These are phyloP conservation scores for Wickerhamomyces subpelliculosus DNA, from an alignment of 805 yeast genomes.

Conservation along the genomic window DNA sequence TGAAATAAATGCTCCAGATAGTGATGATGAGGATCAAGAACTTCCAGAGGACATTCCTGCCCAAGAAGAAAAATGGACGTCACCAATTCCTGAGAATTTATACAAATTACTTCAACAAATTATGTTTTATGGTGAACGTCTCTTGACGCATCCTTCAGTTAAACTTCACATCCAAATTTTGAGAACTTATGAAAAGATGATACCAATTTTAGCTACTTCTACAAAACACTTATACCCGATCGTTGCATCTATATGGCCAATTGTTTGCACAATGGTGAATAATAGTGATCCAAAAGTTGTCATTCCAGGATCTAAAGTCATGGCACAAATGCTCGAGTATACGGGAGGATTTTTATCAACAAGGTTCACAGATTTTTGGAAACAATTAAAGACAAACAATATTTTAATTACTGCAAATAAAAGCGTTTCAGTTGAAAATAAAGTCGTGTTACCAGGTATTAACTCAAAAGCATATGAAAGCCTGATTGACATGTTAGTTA, in stretches of 20 bases:
- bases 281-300: slow-evolving; percentile 22
- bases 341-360: slow-evolving; percentile 41
- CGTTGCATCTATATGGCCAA: slow-evolving; percentile 49
- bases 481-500: slow-evolving; percentile 15
- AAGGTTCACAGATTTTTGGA: slow-evolving; percentile 43
- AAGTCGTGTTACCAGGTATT: slow-evolving; percentile 18
- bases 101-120: slow-evolving; percentile 58
- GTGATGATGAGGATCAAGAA: slow-evolving; percentile 25
- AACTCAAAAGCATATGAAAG: slow-evolving; percentile 13
- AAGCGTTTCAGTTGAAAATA: slow-evolving; percentile 2
- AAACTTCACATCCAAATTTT: slow-evolving; percentile 52
- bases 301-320: slow-evolving; percentile 22
- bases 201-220: slow-evolving; percentile 51
- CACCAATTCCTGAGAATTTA: slow-evolving; percentile 55
- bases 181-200: slow-evolving; percentile 33
- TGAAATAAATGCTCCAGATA: slow-evolving; percentile 25
- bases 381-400: slow-evolving; percentile 8
- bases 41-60: slow-evolving; percentile 15
- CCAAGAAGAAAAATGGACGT: slow-evolving; percentile 48
- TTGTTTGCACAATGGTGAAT: slow-evolving; percentile 20
- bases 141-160: slow-evolving; percentile 59
- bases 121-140: slow-evolving; percentile 60
- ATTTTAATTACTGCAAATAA: slow-evolving; percentile 9
- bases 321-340: slow-evolving; percentile 24
- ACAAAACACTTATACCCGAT: slow-evolving; percentile 38